These are phyloP conservation scores for Clathrospora elynae DNA, from an alignment of 2,329 filamentous ascomycete genomes.

Conservation along the genomic window DNA sequence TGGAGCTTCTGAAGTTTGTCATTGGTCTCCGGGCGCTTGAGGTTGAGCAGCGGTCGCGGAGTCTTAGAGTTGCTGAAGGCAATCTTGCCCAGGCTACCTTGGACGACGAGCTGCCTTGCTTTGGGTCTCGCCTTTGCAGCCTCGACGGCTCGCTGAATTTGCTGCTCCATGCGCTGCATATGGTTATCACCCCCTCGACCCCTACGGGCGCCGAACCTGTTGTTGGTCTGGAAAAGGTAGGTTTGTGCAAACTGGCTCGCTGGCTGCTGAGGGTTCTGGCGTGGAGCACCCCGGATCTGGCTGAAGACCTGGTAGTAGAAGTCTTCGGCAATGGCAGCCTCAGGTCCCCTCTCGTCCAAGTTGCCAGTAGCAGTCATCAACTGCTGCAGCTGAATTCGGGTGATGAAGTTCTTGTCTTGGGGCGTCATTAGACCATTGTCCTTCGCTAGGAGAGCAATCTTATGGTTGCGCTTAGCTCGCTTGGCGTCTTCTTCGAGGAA, in stretches of 20 bases:
- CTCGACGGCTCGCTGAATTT: conserved; percentile 95
- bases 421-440: conserved; percentile 98
- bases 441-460: conserved; percentile 90
- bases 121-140: conserved; percentile 97
- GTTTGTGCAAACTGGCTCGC: conserved; percentile 97
- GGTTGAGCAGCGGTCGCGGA: conserved; percentile 90
- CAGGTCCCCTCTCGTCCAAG: conserved; percentile 76
- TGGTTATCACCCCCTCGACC: conserved; percentile 90
- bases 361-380: conserved; percentile 91
- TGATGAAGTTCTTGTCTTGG: conserved; percentile 99
- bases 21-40: conserved; percentile 80
- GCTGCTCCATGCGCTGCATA: conserved; percentile 98
- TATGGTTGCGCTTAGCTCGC: conserved; percentile 95
- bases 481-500: conserved; percentile 91
- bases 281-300: conserved; percentile 86
- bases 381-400: conserved; percentile 95
- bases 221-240: conserved; percentile 93
- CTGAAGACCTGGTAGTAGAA: conserved; percentile 99
- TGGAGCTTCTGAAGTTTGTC: conserved; percentile 53
- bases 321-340: conserved; percentile 84
- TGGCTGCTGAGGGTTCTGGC: conserved; percentile 90
- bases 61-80: conserved; percentile 99
- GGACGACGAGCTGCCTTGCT: conserved; percentile 94
- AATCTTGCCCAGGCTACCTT: conserved; percentile 95
- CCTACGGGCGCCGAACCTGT: conserved; percentile 76